Percentiles rank a stretch among this genome's conserved stretches.
Evolutionary conservation across 73 alveolate species (phyloP).

Genomic region (Breviolum minutum): DNA sequence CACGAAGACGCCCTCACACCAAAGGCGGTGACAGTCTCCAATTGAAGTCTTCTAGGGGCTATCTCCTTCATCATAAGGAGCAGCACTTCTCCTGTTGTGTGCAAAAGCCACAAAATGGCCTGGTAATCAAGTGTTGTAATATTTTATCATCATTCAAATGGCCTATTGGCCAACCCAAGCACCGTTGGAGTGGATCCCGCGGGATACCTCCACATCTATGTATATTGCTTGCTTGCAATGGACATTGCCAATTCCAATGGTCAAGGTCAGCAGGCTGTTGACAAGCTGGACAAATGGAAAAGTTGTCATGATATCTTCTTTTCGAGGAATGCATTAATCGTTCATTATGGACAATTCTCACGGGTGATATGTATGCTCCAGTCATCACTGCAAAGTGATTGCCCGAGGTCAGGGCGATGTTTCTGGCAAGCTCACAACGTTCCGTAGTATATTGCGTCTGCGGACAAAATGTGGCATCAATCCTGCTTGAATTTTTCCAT

Average conservation of each 20-base stretch:
- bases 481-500: neutral
- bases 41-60: too few relatives aligned
- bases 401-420: neutral
- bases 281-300: neutral
- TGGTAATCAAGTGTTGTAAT: too few relatives aligned
- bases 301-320: too few relatives aligned
- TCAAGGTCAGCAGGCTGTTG: neutral
- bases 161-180: too few relatives aligned
- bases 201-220: neutral
- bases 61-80: too few relatives aligned
- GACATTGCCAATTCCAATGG: neutral
- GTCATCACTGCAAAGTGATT: neutral
- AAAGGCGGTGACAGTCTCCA: too few relatives aligned
- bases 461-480: neutral
- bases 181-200: neutral
- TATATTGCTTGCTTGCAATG: neutral
- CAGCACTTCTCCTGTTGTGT: too few relatives aligned
- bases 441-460: neutral
- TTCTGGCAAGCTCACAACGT: neutral
- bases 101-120: too few relatives aligned
- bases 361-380: conserved; percentile 10
- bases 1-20: too few relatives aligned
- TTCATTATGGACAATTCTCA: neutral
- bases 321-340: neutral
- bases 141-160: too few relatives aligned